Base-by-base conservation (phyloP, 148 eudicot genomes). In the Rheum nobile region DNA sequence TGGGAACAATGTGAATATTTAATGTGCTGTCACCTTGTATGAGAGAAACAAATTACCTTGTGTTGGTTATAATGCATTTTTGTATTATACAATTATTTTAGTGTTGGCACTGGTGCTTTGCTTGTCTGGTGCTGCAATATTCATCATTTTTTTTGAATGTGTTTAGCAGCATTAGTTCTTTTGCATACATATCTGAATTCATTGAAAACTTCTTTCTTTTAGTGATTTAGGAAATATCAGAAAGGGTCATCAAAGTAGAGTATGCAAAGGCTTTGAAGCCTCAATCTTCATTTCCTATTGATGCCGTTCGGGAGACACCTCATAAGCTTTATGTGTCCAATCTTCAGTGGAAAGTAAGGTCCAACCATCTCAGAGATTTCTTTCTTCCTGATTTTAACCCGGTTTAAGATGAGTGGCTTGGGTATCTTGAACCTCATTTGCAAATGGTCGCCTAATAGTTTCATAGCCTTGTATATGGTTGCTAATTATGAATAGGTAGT, bases 401-500 rank as follows among this genome's bases (percentile, higher is more conserved):
- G 72, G 85, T 89, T 75, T 84, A 92, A 31, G n/a, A n/a, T n/a
- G n/a, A n/a, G n/a, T n/a, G n/a, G 82, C 82, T 24, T 84, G 91
- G 81, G 95, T 93, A 82, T 85, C 98, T 79, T n/a, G n/a, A n/a
- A n/a, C n/a, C n/a, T n/a, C n/a, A 92, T 92, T 73, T 97, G 97
- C 10, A n/a, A n/a, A n/a, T n/a, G n/a, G n/a, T n/a, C n/a, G n/a
- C n/a, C n/a, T n/a, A n/a, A n/a, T n/a, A n/a, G n/a, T n/a, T n/a
- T n/a, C n/a, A n/a, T n/a, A n/a, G n/a, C n/a, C n/a, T n/a, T n/a
- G n/a, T n/a, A n/a, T 93, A 93, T 79, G 98, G 97, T 4, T 93
- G n/a, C n/a, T n/a, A n/a, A n/a, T n/a, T n/a, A n/a, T n/a, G n/a
- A n/a, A n/a, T n/a, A n/a, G n/a, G n/a, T n/a, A n/a, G n/a, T n/a